Percentiles rank a stretch among this genome's conserved stretches.
phyloP scores from a whole-genome alignment of 148 eudicot species.

The Vaccinium myrtillus region DNA sequence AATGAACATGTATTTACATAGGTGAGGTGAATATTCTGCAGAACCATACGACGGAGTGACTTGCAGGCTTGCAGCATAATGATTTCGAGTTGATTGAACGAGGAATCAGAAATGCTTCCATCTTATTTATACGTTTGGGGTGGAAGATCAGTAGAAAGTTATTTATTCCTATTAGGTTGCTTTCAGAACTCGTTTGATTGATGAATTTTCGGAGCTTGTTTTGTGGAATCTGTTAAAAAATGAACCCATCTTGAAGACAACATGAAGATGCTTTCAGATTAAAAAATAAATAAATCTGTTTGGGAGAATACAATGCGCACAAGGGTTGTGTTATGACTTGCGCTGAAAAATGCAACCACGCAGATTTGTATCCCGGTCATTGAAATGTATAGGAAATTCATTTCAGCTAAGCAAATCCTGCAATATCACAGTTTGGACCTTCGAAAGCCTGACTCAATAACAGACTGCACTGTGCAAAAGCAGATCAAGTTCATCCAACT shows the following conservation, averaged over 20 bases:
- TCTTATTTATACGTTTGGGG: background rate
- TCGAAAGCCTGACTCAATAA: background rate
- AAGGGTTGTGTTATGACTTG: background rate
- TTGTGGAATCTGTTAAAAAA: background rate
- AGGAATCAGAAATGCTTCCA: background rate
- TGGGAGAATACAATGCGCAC: background rate
- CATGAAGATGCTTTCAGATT: background rate
- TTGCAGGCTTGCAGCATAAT: background rate
- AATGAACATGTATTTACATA: conserved; percentile 8
- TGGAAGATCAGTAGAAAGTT: background rate
- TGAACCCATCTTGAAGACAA: background rate
- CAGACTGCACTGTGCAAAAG: background rate
- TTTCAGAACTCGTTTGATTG: background rate
- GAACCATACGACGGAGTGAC: background rate
- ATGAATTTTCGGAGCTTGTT: background rate
- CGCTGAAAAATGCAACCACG: too few species aligned
- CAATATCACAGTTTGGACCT: background rate
- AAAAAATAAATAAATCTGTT: background rate
- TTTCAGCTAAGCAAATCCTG: background rate
- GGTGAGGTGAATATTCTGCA: background rate
- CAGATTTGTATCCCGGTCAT: background rate
- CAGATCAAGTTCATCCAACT: background rate
- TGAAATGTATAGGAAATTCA: background rate
- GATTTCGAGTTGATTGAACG: conserved; percentile 9
- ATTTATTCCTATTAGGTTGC: background rate